These are phyloP conservation scores for Dittrichia graveolens DNA, from an alignment of 129 eudicot species.

Conservation along the genomic window DNA sequence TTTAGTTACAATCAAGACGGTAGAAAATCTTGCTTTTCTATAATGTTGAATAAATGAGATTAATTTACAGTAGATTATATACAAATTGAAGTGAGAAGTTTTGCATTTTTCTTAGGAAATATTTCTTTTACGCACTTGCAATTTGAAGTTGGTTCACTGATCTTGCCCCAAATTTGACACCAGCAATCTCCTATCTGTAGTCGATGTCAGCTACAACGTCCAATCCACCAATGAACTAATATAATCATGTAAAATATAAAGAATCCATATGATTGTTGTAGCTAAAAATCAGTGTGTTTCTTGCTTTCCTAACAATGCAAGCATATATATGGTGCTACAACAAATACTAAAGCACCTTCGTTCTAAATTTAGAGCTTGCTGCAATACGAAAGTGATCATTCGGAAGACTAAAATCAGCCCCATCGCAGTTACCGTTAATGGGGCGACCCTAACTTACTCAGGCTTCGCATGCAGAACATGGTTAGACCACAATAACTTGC, in stretches of 20 bases:
- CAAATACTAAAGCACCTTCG: not conserved
- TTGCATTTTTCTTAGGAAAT: too few relatives aligned
- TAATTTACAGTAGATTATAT: too few relatives aligned
- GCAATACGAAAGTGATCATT: not conserved
- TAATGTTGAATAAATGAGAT: too few relatives aligned
- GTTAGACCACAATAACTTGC: slow-evolving; percentile 1
- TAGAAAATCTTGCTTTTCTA: too few relatives aligned
- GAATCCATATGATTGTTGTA: too few relatives aligned
- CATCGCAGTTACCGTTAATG: not conserved
- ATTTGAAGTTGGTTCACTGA: slow-evolving; percentile 5
- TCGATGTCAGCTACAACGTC: not conserved
- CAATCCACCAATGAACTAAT: not conserved
- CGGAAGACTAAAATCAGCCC: not conserved
- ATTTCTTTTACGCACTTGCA: not conserved
- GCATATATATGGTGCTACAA: not conserved
- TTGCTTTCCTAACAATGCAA: slow-evolving; percentile 1
- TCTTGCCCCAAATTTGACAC: slow-evolving; percentile 1
- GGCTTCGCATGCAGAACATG: slow-evolving; percentile 25
- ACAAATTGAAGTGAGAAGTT: too few relatives aligned
- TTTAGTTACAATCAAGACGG: too few relatives aligned
- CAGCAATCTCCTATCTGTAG: not conserved
- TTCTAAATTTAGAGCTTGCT: not conserved
- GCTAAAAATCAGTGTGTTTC: not conserved
- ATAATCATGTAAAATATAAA: too few relatives aligned
- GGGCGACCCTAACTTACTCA: not conserved